Percentiles rank a stretch among this genome's conserved stretches.
These are phyloP conservation scores for Raphanus hybrid DNA, from an alignment of 441 rosid genomes.

Conservation along the genomic window DNA sequence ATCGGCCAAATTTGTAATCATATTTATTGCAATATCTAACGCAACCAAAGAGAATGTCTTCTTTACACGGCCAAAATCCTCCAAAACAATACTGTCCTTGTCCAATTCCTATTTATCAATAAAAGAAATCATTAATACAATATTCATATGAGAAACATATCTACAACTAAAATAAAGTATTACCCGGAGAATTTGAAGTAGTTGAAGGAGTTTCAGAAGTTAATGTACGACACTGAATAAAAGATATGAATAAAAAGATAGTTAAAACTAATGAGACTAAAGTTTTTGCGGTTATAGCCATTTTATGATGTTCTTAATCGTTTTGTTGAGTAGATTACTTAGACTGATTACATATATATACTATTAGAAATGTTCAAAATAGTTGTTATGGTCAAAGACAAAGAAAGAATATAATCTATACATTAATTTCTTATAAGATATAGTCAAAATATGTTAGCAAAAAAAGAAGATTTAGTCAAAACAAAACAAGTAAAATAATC, in stretches of 20 bases:
- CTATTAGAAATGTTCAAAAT: background rate
- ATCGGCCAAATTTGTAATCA: background rate
- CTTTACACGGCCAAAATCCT: slow-evolving; percentile 1
- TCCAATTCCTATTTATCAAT: background rate
- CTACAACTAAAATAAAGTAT: background rate
- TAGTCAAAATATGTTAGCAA: background rate
- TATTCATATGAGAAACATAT: background rate
- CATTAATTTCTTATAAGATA: background rate
- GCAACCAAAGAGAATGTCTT: background rate
- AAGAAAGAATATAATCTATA: background rate
- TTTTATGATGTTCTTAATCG: background rate
- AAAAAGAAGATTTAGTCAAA: background rate
- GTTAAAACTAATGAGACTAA: background rate
- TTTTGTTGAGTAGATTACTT: background rate
- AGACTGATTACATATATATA: background rate
- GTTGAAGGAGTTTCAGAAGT: background rate
- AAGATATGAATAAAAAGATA: background rate
- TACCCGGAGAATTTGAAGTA: background rate
- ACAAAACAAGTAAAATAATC: background rate
- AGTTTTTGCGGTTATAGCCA: background rate
- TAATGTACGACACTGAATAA: background rate
- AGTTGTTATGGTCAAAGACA: background rate
- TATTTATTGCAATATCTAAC: too few relatives aligned
- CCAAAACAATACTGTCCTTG: background rate
- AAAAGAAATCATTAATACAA: background rate